These are phyloP conservation scores for Pulveroboletus sp. DNA, from an alignment of 1,284 basidiomycete species.

Conservation along the genomic window DNA sequence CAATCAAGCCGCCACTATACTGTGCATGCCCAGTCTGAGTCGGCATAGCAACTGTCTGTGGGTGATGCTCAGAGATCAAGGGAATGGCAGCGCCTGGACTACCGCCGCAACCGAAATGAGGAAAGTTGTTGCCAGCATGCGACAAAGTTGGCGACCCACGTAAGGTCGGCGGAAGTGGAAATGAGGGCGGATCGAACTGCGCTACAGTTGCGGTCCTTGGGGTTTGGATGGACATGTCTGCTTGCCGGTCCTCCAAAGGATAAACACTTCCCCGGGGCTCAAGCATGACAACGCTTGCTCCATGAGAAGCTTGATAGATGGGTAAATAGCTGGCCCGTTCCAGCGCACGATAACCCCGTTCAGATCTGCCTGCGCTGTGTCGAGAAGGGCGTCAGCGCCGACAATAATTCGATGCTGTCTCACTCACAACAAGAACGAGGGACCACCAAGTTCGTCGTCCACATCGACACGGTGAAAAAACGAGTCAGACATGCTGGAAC, in stretches of 20 bases:
- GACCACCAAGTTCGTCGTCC: neutral
- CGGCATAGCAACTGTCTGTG: slow-evolving; percentile 8
- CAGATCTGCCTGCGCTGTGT: slow-evolving; percentile 4
- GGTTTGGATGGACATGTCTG: neutral
- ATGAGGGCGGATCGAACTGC: neutral
- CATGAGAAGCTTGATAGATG: neutral
- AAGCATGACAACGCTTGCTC: neutral
- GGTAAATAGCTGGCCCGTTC: neutral
- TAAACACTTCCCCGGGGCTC: neutral
- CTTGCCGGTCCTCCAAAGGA: neutral
- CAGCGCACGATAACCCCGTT: neutral
- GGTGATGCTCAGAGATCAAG: neutral
- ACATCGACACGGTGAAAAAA: neutral
- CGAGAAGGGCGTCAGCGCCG: slow-evolving; percentile 8
- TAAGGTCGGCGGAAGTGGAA: neutral
- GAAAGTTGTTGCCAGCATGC: neutral
- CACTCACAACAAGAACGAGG: slow-evolving; percentile 16
- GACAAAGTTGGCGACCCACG: neutral
- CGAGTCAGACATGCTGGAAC: slow-evolving; percentile 11
- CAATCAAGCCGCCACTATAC: neutral
- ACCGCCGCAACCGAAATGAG: neutral
- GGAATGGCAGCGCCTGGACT: neutral
- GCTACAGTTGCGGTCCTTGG: neutral
- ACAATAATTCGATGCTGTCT: neutral
- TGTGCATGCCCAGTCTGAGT: neutral